Evolutionary conservation across 441 rosid genomes (phyloP).

Genomic region (Jatropha multifida): DNA sequence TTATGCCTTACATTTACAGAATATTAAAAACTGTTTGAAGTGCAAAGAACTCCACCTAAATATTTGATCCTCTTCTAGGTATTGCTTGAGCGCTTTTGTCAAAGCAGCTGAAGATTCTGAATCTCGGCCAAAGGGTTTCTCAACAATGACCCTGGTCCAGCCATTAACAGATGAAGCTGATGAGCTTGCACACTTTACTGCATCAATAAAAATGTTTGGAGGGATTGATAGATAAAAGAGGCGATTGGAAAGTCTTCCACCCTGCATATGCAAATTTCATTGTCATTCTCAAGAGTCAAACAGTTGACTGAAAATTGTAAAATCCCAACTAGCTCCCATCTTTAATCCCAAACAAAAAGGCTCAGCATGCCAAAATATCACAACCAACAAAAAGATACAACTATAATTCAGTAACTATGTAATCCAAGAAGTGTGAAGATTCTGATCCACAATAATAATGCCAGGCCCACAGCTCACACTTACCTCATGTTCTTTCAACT

Average conservation of each 20-base stretch:
- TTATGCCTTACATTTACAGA: slow-evolving; percentile 9
- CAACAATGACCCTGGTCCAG: slow-evolving; percentile 96
- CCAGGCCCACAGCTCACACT: not conserved
- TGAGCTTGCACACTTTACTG: slow-evolving; percentile 78
- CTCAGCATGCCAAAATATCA: not conserved
- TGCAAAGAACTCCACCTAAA: slow-evolving; percentile 58
- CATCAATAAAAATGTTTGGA: slow-evolving; percentile 83
- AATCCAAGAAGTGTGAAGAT: not conserved
- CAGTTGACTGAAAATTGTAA: not conserved
- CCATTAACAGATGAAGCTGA: slow-evolving; percentile 87
- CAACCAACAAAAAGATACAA: not conserved
- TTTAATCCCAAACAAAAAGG: not conserved
- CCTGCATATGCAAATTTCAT: slow-evolving; percentile 42
- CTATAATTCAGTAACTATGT: not conserved
- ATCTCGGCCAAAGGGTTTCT: slow-evolving; percentile 96
- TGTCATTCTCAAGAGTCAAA: slow-evolving; percentile 4
- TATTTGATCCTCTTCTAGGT: slow-evolving; percentile 84
- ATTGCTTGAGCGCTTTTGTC: slow-evolving; percentile 76
- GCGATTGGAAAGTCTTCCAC: slow-evolving; percentile 75
- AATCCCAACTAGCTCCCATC: not conserved
- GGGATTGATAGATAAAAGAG: slow-evolving; percentile 90
- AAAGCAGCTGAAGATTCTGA: slow-evolving; percentile 85
- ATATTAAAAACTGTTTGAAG: slow-evolving; percentile 13
- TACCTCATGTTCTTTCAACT: slow-evolving; percentile 86
- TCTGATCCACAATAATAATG: not conserved